phyloP scores from a whole-genome alignment of 208 protist species.

The Trypanosoma conorhini region DNA sequence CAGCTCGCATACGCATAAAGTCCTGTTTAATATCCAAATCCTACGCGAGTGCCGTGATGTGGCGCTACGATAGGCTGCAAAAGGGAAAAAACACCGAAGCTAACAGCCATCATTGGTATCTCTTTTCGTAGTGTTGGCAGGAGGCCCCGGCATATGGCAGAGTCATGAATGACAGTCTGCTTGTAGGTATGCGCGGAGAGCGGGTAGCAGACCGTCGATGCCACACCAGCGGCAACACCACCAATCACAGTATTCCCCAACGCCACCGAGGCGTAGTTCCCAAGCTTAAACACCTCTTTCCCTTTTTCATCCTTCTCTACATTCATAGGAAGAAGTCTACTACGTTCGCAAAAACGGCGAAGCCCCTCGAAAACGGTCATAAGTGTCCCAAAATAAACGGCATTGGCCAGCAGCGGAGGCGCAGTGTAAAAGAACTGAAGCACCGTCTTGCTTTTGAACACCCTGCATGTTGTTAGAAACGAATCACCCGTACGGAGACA shows the following conservation, averaged over 20 bases:
- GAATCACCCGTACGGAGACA: slow-evolving; percentile 67
- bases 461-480: slow-evolving; percentile 44
- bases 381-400: slow-evolving; percentile 86
- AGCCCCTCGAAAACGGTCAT: slow-evolving; percentile 89
- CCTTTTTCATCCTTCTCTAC: slow-evolving; percentile 23
- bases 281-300: slow-evolving; percentile 45
- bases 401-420: slow-evolving; percentile 83
- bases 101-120: slow-evolving; percentile 88
- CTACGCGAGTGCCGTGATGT: slow-evolving; percentile 78
- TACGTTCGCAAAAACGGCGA: slow-evolving; percentile 85
- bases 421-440: slow-evolving; percentile 89
- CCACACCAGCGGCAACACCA: slow-evolving; percentile 75
- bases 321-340: slow-evolving; percentile 26
- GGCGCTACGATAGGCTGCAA: slow-evolving; percentile 76
- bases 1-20: not conserved
- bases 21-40: slow-evolving; percentile 81
- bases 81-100: slow-evolving; percentile 77
- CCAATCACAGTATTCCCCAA: slow-evolving; percentile 70
- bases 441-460: slow-evolving; percentile 80
- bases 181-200: slow-evolving; percentile 85
- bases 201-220: slow-evolving; percentile 87
- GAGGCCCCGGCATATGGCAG: slow-evolving; percentile 84
- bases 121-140: slow-evolving; percentile 79
- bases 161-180: slow-evolving; percentile 92
- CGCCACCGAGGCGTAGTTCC: slow-evolving; percentile 63